Evolutionary conservation across 257 asterid genomes (phyloP).

Genomic region (Primulina eburnea): DNA sequence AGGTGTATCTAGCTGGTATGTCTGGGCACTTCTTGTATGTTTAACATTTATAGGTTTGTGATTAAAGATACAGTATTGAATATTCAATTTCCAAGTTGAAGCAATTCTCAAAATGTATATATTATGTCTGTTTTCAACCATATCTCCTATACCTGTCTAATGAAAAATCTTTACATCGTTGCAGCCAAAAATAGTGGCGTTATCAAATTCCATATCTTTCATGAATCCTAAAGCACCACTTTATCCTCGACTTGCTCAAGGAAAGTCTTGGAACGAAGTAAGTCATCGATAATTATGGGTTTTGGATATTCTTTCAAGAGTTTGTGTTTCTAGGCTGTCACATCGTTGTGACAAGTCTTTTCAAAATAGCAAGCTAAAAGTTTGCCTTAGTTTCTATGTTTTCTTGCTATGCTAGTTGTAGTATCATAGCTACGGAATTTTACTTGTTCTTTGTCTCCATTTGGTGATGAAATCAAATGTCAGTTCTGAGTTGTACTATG

Average conservation of each 20-base stretch:
- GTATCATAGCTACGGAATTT: too few species aligned
- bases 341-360: too few species aligned
- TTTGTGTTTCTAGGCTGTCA: too few species aligned
- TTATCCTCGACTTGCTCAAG: conserved; percentile 94
- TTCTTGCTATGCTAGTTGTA: too few species aligned
- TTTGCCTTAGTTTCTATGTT: too few species aligned
- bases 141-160: neutral
- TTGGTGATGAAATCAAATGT: neutral
- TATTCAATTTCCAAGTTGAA: too few species aligned
- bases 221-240: conserved; percentile 84
- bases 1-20: neutral
- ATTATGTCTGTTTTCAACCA: neutral
- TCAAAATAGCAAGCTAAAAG: too few species aligned
- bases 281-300: conserved; percentile 27
- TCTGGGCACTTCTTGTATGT: neutral
- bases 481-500: conserved; percentile 15
- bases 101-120: neutral
- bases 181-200: conserved; percentile 80
- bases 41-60: neutral
- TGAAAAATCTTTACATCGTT: conserved; percentile 21
- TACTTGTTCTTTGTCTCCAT: neutral
- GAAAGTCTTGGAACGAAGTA: conserved; percentile 93
- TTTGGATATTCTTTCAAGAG: too few species aligned
- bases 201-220: conserved; percentile 77
- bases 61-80: too few species aligned